These are phyloP conservation scores for Ormosia emarginata DNA, from an alignment of 306 rosid genomes.

Conservation along the genomic window DNA sequence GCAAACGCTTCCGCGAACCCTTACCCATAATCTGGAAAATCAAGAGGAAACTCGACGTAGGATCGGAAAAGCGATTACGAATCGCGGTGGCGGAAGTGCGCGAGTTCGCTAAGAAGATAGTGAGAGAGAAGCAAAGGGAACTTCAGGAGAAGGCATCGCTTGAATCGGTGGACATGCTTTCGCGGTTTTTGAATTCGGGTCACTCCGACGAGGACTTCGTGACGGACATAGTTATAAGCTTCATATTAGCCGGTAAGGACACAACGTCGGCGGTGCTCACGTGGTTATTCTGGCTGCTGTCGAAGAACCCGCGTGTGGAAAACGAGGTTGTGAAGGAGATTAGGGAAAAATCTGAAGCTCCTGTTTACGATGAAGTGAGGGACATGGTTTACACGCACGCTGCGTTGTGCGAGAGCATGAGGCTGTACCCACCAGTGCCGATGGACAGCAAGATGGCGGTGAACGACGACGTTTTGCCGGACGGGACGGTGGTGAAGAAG, in stretches of 20 bases:
- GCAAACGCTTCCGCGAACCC: constrained; percentile 24
- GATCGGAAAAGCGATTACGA: constrained; percentile 47
- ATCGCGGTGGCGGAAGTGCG: constrained; percentile 37
- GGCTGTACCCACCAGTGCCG: constrained; percentile 73
- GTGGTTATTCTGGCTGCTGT: constrained; percentile 69
- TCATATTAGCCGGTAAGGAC: constrained; percentile 63
- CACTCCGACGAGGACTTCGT: constrained; percentile 56
- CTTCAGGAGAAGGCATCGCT: constrained; percentile 24
- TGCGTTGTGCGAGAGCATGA: constrained; percentile 75
- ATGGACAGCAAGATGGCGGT: constrained; percentile 41
- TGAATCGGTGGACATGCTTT: constrained; percentile 49
- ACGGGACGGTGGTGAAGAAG: constrained; percentile 62
- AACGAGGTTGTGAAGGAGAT: constrained; percentile 43
- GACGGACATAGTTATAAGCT: constrained; percentile 66
- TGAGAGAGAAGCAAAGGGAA: constrained; percentile 51
- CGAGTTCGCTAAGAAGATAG: constrained; percentile 34
- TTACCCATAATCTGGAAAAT: constrained; percentile 46
- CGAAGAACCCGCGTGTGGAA: constrained; percentile 50
- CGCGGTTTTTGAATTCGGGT: constrained; percentile 56
- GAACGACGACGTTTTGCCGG: constrained; percentile 59
- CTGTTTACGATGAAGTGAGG: constrained; percentile 50
- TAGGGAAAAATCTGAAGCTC: not conserved
- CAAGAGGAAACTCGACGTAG: constrained; percentile 39
- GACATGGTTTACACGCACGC: constrained; percentile 76
- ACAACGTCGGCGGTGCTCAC: constrained; percentile 63